Evolutionary conservation across 495 filamentous ascomycete species (phyloP), one percentile per base, ranked within the genome.

Genomic region (Talaromyces ruber): DNA sequence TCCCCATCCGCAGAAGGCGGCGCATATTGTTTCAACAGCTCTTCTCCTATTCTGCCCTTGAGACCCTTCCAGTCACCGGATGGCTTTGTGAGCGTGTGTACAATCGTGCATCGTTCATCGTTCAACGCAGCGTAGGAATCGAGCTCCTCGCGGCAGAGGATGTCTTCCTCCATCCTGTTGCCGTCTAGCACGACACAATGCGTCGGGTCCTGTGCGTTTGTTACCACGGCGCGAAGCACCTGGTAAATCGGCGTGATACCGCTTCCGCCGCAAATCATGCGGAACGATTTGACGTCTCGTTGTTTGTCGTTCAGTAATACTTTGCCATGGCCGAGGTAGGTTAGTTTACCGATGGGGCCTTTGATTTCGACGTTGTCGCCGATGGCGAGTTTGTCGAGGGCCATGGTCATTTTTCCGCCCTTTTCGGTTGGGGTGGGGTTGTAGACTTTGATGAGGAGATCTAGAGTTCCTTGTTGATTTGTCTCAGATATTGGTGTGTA

Each of bases 171-270:
- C 28, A 81, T 71, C 53, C 91, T 72, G 67, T 97, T 98, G 0
- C 92, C 91, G 67, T 96, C 80, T 1, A 97, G 76, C 0, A 98
- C 81, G 9, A 88, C 68, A 67, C 92, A 95, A 0, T 66, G 70
- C 0, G 86, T 88, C 0, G 68, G 63, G 69, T 89, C 87, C 9
- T 78, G 64, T 3, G 63, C 60, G 64, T 90, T 81, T 52, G 81
- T 76, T 74, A 91, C 83, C 2, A 94, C 84, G 4, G 91, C 90
- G 29, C 91, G 78, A 37, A 97, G 78, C 1, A 97, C 91, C 64
- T 96, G 90, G 75, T 88, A 96, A 60, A 97, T 89, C 1, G 93
- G 93, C 45, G 93, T 98, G 66, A 98, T 90, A 2, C 93, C 93
- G 3, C 84, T 90, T 37, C 93, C 93, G 29, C 82, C 93, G 64